A percentile compares a stretch with the other conserved stretches of the same genome.
Evolutionary conservation across 2,329 filamentous ascomycete genomes (phyloP).

Genomic region (Penicillium sp.): DNA sequence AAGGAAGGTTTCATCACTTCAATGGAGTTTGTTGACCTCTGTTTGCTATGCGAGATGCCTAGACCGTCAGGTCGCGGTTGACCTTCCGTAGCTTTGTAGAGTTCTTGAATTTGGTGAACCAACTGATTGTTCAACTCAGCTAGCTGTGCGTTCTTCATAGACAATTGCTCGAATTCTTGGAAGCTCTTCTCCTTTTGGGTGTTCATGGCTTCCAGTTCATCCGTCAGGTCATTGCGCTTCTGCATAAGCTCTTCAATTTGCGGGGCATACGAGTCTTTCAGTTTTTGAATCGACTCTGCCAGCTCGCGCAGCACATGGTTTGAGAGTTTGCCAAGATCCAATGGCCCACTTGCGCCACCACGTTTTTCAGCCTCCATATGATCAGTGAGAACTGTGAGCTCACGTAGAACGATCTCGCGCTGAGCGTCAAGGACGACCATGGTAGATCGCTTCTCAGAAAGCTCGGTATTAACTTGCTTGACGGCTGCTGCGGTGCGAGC

Average conservation of each 20-base stretch:
- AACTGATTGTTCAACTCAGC: conserved; percentile 94
- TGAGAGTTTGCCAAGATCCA: conserved; percentile 72
- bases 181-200: conserved; percentile 89
- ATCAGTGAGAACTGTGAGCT: conserved; percentile 83
- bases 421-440: conserved; percentile 93
- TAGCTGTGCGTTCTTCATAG: conserved; percentile 89
- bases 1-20: conserved; percentile 46
- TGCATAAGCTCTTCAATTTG: conserved; percentile 87
- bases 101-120: conserved; percentile 87
- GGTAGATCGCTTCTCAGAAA: conserved; percentile 90
- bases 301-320: conserved; percentile 62
- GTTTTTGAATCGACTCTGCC: conserved; percentile 58
- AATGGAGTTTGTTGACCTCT: conserved; percentile 48
- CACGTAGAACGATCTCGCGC: conserved; percentile 90
- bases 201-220: conserved; percentile 78
- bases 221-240: conserved; percentile 76
- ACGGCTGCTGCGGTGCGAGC: conserved; percentile 60
- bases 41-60: conserved; percentile 58
- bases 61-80: conserved; percentile 51
- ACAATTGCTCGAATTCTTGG: conserved; percentile 92
- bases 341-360: conserved; percentile 69
- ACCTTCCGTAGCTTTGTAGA: conserved; percentile 71
- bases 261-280: conserved; percentile 75
- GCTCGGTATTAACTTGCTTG: conserved; percentile 78
- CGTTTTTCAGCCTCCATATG: conserved; percentile 85